Percentiles rank a stretch among this genome's conserved stretches.
These are phyloP conservation scores for Cercospora sesami DNA, from an alignment of 2,329 filamentous ascomycete genomes.

Conservation along the genomic window DNA sequence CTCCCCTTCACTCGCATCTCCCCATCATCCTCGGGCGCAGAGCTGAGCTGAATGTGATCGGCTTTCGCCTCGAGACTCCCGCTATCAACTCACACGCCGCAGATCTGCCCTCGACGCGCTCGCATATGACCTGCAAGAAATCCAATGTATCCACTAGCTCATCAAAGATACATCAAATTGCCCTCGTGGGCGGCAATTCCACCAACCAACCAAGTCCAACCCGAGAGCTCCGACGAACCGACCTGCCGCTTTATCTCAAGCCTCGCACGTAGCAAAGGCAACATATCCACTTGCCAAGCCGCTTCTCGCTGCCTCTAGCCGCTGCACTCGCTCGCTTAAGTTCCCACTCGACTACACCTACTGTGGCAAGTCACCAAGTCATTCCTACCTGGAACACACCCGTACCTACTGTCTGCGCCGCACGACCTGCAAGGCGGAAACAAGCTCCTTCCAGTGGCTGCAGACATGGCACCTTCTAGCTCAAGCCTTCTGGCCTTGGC, in stretches of 20 bases:
- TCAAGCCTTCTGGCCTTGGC: constrained; percentile 10
- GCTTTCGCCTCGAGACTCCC: constrained; percentile 9
- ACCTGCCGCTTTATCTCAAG: constrained; percentile 7
- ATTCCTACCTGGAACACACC: constrained; percentile 12
- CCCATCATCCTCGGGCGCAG: not conserved
- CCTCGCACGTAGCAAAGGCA: not conserved
- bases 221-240: not conserved
- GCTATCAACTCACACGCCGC: not conserved
- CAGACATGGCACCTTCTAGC: not conserved
- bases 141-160: not conserved
- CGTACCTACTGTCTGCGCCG: not conserved
- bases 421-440: not conserved
- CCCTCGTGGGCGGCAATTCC: not conserved
- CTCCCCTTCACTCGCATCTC: not conserved
- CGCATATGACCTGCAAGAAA: constrained; percentile 7
- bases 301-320: not conserved
- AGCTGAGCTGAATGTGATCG: not conserved
- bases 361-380: constrained; percentile 2
- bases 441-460: constrained; percentile 3
- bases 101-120: constrained; percentile 4
- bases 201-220: not conserved
- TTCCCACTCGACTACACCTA: not conserved
- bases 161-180: not conserved
- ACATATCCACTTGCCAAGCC: constrained; percentile 1
- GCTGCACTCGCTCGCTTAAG: not conserved